Base-by-base conservation (phyloP, 108 stramenopile species). In the Cyclotella atomus region DNA sequence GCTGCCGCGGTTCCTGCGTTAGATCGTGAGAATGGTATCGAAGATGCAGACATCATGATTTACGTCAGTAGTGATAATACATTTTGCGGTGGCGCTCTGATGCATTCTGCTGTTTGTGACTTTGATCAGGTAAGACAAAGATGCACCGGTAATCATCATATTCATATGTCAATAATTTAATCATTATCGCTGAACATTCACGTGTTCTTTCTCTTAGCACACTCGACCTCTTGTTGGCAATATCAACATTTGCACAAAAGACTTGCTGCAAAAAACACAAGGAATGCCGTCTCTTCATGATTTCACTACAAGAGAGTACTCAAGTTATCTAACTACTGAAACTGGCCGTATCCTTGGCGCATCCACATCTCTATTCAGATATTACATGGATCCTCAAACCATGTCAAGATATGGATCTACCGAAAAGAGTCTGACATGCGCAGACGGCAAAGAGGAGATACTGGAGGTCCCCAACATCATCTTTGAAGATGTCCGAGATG, bases 71-170 rank as follows among this genome's bases (percentile, higher is more conserved):
- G 64, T 20, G 71, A 76, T 34, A 76, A 76, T 65, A 60, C 54
- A n/a, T 72, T 76, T 66, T 82, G 81, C 59, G 73, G 76, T 35
- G 71, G 73, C 2, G 71, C 75, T 24, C 21, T 65, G 28, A 55
- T 82, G 71, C 64, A 76, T 60, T 71, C 76, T 12, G 81, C 81
- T 43, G 64, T 82, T 16, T 82, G 81, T 30, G 76, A 82, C 65
- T 77, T 77, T 54, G 81, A 82, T 52, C 77, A 78, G 66, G 66
- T 68, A 50, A 68, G 66, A 3, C 10, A 12, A 20, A 0, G 36
- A 28, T 4, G 36, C 29, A 33, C 10, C 32, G 0, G 8, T 34
- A 6, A 15, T 9, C 14, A 15, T 2, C 33, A 19, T 59, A 1
- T n/a, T 62, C 35, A 20, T 45, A 46, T 19, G 5, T 47, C 20